Evolutionary conservation across 2,329 filamentous ascomycete species (phyloP).

Genomic region (Septoria linicola): DNA sequence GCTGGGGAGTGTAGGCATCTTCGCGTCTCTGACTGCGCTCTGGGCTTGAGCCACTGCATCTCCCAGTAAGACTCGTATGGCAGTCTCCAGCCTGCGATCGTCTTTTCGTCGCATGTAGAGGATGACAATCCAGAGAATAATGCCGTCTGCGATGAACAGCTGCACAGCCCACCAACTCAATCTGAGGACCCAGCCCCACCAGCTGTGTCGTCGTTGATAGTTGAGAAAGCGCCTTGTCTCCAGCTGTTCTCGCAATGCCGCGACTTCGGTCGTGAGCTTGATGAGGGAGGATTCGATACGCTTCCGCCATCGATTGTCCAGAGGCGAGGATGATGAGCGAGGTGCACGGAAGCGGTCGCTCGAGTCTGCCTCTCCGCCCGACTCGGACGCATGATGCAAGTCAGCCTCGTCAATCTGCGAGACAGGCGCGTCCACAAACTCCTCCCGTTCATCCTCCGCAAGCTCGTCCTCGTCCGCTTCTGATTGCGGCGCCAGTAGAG

Average conservation of each 20-base stretch:
- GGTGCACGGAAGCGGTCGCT: slow-evolving; percentile 18
- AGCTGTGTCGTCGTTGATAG: slow-evolving; percentile 61
- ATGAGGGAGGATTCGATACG: slow-evolving; percentile 83
- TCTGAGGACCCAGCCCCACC: slow-evolving; percentile 71
- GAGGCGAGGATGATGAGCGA: slow-evolving; percentile 19
- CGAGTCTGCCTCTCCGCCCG: slow-evolving; percentile 16
- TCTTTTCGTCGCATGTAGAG: slow-evolving; percentile 71
- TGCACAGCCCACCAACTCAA: slow-evolving; percentile 67
- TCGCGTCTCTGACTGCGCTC: slow-evolving; percentile 35
- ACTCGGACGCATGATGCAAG: slow-evolving; percentile 24
- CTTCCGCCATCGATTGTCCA: slow-evolving; percentile 67
- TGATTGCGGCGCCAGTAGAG: slow-evolving; percentile 80
- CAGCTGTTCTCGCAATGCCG: slow-evolving; percentile 87
- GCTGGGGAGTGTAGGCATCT: slow-evolving; percentile 35
- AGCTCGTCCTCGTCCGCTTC: slow-evolving; percentile 54
- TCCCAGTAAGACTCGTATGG: slow-evolving; percentile 64
- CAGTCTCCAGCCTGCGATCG: slow-evolving; percentile 69
- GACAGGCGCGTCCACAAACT: slow-evolving; percentile 52
- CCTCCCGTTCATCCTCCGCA: slow-evolving; percentile 44
- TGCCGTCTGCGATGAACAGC: slow-evolving; percentile 70
- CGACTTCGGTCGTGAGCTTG: slow-evolving; percentile 87
- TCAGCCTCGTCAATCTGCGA: slow-evolving; percentile 45
- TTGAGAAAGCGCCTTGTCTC: slow-evolving; percentile 71
- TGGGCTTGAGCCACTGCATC: slow-evolving; percentile 43
- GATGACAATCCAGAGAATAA: slow-evolving; percentile 64